A percentile compares a stretch with the other conserved stretches of the same genome.
Conservation (phyloP, 177 flowering plant genomes). For the Tripterygium wilfordii region DNA sequence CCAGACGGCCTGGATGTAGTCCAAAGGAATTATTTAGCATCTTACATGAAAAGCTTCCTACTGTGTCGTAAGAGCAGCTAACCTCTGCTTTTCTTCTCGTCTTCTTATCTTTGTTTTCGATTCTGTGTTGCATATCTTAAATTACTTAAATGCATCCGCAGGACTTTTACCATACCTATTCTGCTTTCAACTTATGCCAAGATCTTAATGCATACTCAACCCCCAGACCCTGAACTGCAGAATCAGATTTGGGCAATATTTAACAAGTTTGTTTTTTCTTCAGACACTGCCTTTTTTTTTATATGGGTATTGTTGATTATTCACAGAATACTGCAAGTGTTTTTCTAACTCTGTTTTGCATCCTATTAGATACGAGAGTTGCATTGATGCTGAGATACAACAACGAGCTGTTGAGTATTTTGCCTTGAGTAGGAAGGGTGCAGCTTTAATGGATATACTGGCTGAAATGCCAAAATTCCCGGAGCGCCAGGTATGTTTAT, state of each 20-base stretch:
- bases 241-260: conserved; percentile 85
- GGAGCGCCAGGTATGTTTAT: conserved; percentile 72
- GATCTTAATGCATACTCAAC: conserved; percentile 93
- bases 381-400: conserved; percentile 96
- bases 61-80: conserved; percentile 77
- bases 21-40: conserved; percentile 86
- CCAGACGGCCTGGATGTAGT: conserved; percentile 87
- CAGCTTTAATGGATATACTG: conserved; percentile 76
- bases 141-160: conserved; percentile 19
- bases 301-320: neutral
- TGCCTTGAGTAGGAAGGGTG: conserved; percentile 85
- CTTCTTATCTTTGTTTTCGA: neutral
- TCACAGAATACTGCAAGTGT: neutral
- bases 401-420: conserved; percentile 95
- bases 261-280: conserved; percentile 55
- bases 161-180: conserved; percentile 77
- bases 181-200: conserved; percentile 97
- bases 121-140: conserved; percentile 8
- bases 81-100: conserved; percentile 1
- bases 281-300: neutral
- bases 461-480: conserved; percentile 99
- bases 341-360: conserved; percentile 4
- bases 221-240: conserved; percentile 82
- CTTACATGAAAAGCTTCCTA: conserved; percentile 93
- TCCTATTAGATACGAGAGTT: conserved; percentile 77